Evolutionary conservation across 305 asterid species (phyloP).

Genomic region (Fraxinus ornus): DNA sequence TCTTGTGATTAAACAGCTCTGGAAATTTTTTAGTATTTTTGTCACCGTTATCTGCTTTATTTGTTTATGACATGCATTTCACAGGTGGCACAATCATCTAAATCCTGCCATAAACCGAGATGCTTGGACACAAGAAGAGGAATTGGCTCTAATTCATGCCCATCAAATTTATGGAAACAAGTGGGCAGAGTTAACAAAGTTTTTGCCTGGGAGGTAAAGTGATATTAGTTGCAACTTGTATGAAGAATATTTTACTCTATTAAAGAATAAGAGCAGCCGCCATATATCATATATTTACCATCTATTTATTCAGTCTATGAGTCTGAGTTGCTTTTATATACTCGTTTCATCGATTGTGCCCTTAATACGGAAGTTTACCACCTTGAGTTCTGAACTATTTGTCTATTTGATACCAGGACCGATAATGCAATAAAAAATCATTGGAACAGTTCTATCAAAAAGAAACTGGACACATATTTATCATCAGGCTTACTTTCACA

Average conservation of each 20-base stretch:
- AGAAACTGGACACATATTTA: slow-evolving; percentile 85
- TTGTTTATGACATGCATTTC: slow-evolving; percentile 6
- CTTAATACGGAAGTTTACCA: not conserved
- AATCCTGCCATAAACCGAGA: slow-evolving; percentile 92
- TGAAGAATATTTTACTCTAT: not conserved
- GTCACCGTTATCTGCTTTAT: not conserved
- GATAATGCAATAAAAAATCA: slow-evolving; percentile 94
- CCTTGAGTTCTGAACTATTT: slow-evolving; percentile 15
- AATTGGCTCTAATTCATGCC: slow-evolving; percentile 86
- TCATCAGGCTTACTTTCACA: slow-evolving; percentile 88
- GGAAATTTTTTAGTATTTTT: not conserved
- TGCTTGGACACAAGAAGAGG: slow-evolving; percentile 99
- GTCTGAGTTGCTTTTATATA: not conserved
- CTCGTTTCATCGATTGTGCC: not conserved
- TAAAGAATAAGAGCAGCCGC: not conserved
- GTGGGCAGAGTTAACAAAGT: slow-evolving; percentile 98
- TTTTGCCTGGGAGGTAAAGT: slow-evolving; percentile 90
- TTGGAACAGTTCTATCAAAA: slow-evolving; percentile 98
- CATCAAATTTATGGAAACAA: slow-evolving; percentile 74
- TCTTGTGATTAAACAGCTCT: not conserved
- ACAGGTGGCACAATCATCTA: slow-evolving; percentile 94
- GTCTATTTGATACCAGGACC: slow-evolving; percentile 44
- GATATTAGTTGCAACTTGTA: not conserved
- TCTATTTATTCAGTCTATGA: not conserved
- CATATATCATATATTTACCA: not conserved